Conservation (phyloP, 176 grass and related monocot genomes). For the Elymus sibiricus region DNA sequence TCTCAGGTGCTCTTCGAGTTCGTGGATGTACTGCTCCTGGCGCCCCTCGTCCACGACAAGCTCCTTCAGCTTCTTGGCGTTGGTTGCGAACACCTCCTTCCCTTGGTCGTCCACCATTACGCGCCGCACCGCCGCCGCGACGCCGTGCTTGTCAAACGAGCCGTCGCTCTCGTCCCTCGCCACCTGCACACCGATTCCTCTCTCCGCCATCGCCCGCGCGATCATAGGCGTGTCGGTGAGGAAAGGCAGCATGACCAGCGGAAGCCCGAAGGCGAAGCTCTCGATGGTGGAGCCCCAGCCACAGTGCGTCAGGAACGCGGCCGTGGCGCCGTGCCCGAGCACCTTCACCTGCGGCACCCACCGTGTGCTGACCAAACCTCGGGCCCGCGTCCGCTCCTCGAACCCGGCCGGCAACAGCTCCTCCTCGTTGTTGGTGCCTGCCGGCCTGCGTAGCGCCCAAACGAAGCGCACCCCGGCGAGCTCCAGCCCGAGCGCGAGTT, state of each 20-base stretch:
- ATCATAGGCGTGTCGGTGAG: constrained; percentile 24
- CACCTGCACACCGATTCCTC: constrained; percentile 37
- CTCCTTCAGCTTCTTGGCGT: neutral
- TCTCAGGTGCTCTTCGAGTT: neutral
- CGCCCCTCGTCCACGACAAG: neutral
- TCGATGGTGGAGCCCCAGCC: too few species aligned
- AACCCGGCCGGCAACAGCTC: constrained; percentile 34
- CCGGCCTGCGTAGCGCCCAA: constrained; percentile 40
- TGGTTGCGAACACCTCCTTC: neutral
- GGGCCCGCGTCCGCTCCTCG: neutral
- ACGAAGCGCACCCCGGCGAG: constrained; percentile 47
- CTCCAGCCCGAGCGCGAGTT: constrained; percentile 39
- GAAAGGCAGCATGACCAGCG: constrained; percentile 42
- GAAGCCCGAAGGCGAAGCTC: too few species aligned
- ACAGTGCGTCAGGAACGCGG: too few species aligned
- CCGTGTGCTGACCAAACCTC: neutral
- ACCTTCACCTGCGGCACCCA: constrained; percentile 30
- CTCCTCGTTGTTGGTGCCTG: neutral
- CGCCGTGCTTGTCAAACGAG: too few species aligned
- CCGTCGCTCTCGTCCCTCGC: constrained; percentile 17
- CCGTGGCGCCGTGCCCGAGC: too few species aligned
- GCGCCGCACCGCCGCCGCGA: too few species aligned
- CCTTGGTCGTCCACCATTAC: too few species aligned
- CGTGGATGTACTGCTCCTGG: constrained; percentile 41
- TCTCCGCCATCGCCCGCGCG: constrained; percentile 21